Evolutionary conservation across 1,139 yeast species (phyloP).

Genomic region (Blastobotrys serpentis): DNA sequence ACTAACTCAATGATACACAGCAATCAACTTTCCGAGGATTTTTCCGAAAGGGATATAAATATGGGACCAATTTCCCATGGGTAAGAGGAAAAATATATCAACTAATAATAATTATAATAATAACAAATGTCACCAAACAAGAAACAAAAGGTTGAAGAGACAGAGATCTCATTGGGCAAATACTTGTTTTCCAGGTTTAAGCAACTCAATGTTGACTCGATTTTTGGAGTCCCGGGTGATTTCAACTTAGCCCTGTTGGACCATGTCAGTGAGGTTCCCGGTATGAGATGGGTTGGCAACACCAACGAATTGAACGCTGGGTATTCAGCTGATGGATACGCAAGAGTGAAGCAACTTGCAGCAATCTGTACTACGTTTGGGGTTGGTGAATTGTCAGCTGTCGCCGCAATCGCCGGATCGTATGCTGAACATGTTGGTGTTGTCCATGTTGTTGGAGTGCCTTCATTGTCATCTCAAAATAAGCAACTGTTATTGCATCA

Average conservation of each 20-base stretch:
- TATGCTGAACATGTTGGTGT: conserved; percentile 65
- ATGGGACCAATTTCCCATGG: background rate
- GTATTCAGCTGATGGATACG: conserved; percentile 67
- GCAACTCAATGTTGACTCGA: conserved; percentile 47
- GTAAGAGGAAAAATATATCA: background rate
- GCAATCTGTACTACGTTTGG: conserved; percentile 66
- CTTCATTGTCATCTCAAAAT: conserved; percentile 61
- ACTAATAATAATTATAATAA: background rate
- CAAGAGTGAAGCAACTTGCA: conserved; percentile 58
- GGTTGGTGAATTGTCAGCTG: conserved; percentile 70
- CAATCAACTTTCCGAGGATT: background rate
- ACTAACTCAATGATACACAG: background rate
- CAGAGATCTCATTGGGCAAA: conserved; percentile 46
- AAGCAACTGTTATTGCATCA: conserved; percentile 60
- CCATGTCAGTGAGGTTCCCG: conserved; percentile 48
- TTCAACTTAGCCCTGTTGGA: conserved; percentile 67
- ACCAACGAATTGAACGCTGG: conserved; percentile 56
- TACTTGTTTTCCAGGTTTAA: conserved; percentile 50
- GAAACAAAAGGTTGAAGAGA: conserved; percentile 16
- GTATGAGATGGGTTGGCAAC: conserved; percentile 45
- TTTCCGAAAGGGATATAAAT: background rate
- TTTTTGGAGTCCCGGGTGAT: conserved; percentile 69
- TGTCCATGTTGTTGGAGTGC: conserved; percentile 66
- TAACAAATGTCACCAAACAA: conserved; percentile 11
- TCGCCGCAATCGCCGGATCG: conserved; percentile 66